phyloP scores from a whole-genome alignment of 1,284 basidiomycete species.

The Trichosporon sp. region DNA sequence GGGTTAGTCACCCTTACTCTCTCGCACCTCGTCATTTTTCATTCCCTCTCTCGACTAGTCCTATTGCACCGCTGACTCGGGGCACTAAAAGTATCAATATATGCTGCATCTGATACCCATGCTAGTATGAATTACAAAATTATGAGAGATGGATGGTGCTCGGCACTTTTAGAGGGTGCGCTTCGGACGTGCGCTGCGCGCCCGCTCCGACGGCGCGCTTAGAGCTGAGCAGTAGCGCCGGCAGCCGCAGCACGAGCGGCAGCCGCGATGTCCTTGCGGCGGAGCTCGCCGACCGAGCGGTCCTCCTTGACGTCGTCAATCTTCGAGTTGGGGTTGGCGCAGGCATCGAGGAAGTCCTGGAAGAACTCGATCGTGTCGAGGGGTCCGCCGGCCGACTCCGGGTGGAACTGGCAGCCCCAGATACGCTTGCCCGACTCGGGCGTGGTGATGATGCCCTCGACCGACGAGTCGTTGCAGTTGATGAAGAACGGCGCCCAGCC shows the following conservation, averaged over 20 bases:
- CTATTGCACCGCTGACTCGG: no score
- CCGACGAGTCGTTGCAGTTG: slow-evolving; percentile 91
- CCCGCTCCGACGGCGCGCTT: neutral
- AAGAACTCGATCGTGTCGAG: slow-evolving; percentile 96
- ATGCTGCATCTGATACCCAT: neutral
- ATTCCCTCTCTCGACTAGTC: no score
- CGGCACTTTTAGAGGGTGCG: neutral
- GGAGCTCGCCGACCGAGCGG: neutral
- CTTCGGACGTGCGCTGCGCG: neutral
- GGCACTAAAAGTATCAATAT: neutral
- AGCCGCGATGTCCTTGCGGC: neutral
- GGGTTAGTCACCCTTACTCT: no score
- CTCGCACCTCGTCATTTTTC: no score
- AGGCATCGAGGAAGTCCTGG: slow-evolving; percentile 77
- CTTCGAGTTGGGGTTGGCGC: slow-evolving; percentile 36
- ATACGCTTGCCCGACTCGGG: slow-evolving; percentile 75
- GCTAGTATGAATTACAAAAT: neutral
- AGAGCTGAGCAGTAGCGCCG: neutral
- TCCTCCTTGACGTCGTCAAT: neutral
- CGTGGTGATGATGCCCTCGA: slow-evolving; percentile 95
- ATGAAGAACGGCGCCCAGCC: slow-evolving; percentile 98
- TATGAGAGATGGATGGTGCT: neutral
- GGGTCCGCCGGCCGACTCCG: slow-evolving; percentile 78
- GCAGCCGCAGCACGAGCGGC: neutral
- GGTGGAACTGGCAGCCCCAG: slow-evolving; percentile 97